Base-by-base conservation (phyloP, 768 basidiomycete genomes). In the Candolleomyces aberdarensis region DNA sequence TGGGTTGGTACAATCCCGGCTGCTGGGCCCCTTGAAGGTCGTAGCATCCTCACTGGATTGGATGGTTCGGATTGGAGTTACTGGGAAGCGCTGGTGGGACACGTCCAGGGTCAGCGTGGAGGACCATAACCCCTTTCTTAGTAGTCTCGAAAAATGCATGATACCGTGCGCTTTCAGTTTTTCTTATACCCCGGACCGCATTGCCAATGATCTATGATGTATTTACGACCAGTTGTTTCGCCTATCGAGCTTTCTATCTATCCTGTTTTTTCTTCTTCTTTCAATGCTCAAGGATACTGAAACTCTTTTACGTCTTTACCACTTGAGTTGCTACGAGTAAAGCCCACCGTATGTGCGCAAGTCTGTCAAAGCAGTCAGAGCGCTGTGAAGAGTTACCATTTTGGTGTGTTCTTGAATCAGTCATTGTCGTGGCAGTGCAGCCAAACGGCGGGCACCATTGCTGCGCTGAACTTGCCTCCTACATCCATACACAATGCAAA, bases 21-120 rank as follows among this genome's bases (percentile, higher is more conserved):
- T 58, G 63, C 73, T 7, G 70, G 74, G 32, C 76, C 76, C 13
- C 71, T 76, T 15, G 83, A 85, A 59, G 71, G 78, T 52, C 75
- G 79, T 40, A 26, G 26, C 3, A 63, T 82, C 17, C 66, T 86
- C 50, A 74, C 78, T 52, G 82, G 79, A 5, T 62, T 83, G 51
- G 88, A 88, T 62, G 86, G 84, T 6, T 80, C 83, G 14, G 91
- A 92, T 72, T 91, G 86, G 83, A 84, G 76, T 60, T 92, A 92
- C 66, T 92, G 91, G 91, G 90, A 92, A 68, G 84, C 85, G 19
- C 70, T 92, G 62, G 86, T 92, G n/a, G 87, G 78, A 63, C 82
- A 83, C 58, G 83, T 85, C 47, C 80, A 80, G 50, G 78, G 20
- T 76, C 70, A 47, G 74, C 75, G 54, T 78, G 62, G 70, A 15